phyloP scores from a whole-genome alignment of 116 monocot genomes.

The Phalaenopsis hybrid region DNA sequence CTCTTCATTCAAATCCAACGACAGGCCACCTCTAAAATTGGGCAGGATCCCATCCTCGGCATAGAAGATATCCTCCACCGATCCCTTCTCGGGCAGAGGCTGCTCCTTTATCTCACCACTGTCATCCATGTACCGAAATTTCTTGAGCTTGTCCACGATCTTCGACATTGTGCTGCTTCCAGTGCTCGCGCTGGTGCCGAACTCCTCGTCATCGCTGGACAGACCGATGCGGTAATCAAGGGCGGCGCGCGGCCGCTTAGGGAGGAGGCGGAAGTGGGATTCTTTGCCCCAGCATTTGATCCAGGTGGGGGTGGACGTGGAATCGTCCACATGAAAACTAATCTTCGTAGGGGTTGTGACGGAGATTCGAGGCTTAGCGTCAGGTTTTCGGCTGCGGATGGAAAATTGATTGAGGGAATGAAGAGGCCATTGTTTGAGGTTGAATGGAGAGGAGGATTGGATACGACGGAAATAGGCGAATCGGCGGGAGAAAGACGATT shows the following conservation, averaged over 20 bases:
- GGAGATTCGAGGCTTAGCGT: constrained; percentile 12
- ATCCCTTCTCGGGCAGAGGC: constrained; percentile 54
- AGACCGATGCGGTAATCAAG: constrained; percentile 32
- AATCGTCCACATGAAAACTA: background rate
- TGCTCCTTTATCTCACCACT: constrained; percentile 13
- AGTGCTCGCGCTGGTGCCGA: constrained; percentile 44
- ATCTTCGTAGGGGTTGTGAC: background rate
- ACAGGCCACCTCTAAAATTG: constrained; percentile 51
- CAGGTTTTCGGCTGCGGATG: constrained; percentile 7
- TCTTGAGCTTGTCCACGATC: constrained; percentile 72
- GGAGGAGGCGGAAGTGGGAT: constrained; percentile 13
- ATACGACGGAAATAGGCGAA: constrained; percentile 4
- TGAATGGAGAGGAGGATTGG: constrained; percentile 16
- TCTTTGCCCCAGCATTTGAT: constrained; percentile 20
- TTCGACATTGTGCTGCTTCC: constrained; percentile 71
- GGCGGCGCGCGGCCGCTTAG: constrained; percentile 21
- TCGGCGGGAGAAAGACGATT: constrained; percentile 15
- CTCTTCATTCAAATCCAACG: constrained; percentile 38
- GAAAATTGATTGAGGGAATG: background rate
- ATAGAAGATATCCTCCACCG: constrained; percentile 82
- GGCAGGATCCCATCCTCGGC: constrained; percentile 62
- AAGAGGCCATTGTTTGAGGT: constrained; percentile 2
- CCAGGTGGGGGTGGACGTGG: constrained; percentile 8
- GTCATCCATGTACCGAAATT: constrained; percentile 63
- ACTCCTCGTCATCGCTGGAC: constrained; percentile 45